Evolutionary conservation across 2,329 filamentous ascomycete species (phyloP), one percentile per base, ranked within the genome.

Genomic region (Dothideomycetes sp.): DNA sequence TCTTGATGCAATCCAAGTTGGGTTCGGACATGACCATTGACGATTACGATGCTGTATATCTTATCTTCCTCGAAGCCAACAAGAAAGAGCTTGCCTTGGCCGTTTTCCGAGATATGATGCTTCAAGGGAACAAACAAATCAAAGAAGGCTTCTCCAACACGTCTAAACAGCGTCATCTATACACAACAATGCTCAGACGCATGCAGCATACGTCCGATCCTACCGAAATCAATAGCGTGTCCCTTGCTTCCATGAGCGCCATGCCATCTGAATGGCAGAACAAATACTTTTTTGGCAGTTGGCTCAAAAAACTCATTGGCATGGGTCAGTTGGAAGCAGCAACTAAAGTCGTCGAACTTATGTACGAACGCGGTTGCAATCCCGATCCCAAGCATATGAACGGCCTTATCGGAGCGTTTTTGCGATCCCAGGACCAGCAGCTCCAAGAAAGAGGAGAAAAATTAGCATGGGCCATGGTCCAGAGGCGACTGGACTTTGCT

Each of bases 21-120:
- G 76, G 73, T 1, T 55, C 68, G 17, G 60, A 69, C 1, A 80
- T 87, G 64, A 73, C 68, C 3, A 78, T 88, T 53, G 64, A 76
- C 13, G 82, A 93, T 54, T 93, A 88, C 51, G 86, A 94, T 56
- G 67, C 73, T 45, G 71, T 88, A 24, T 78, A 82, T 33, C 71
- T 80, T 15, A 74, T 74, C 31, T 84, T 94, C 53, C 63, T 94
- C 18, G 68, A 78, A 16, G 71, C 76, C 5, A 74, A 77, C 39
- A 70, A 79, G 44, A 68, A 76, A 5, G 73, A 82, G 45, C 71
- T 79, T 45, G 84, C 84, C 1, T 70, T 89, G 41, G 75, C 77
- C 39, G 76, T 85, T 0, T 94, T 94, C 59, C 84, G 82, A 50
- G 85, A 94, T 57, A 93, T 94, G 86, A 87, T 94, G 78, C 75